These are phyloP conservation scores for Glaciozyma martinii DNA, from an alignment of 768 basidiomycete genomes.

Conservation along the genomic window DNA sequence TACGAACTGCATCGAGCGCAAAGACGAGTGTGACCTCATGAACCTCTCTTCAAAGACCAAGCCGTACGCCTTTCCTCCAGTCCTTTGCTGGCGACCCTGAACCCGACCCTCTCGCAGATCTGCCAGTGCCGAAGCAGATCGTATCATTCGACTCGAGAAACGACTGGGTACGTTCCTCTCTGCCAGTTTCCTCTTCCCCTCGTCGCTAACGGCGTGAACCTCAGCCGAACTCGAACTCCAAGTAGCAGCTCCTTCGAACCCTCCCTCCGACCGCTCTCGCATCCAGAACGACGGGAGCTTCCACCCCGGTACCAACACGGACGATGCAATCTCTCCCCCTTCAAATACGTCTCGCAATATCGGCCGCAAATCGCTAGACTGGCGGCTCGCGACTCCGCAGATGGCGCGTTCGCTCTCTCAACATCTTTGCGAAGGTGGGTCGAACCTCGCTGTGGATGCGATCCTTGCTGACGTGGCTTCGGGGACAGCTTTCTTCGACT, in stretches of 20 bases:
- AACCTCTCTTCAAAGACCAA: conserved; percentile 1
- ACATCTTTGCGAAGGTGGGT: conserved; percentile 3
- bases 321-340: not conserved
- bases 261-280: not conserved
- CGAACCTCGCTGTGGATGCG: not conserved
- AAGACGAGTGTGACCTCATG: conserved; percentile 10
- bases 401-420: not conserved
- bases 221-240: conserved; percentile 9
- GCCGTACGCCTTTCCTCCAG: not conserved
- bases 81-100: not conserved
- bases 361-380: conserved; percentile 3
- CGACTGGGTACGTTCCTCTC: not conserved
- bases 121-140: not conserved
- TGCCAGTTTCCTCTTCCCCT: not conserved
- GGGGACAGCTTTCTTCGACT: conserved; percentile 1
- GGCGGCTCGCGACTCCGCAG: conserved; percentile 12
- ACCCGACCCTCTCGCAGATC: not conserved
- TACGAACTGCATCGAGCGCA: conserved; percentile 1
- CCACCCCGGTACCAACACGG: not conserved
- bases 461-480: not conserved
- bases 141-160: conserved; percentile 1
- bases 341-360: not conserved
- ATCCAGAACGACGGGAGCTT: not conserved
- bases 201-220: not conserved
- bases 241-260: not conserved